Percentiles rank a stretch among this genome's conserved stretches.
These are phyloP conservation scores for Alisma plantagoaquatica DNA, from an alignment of 106 monocot genomes.

Conservation along the genomic window DNA sequence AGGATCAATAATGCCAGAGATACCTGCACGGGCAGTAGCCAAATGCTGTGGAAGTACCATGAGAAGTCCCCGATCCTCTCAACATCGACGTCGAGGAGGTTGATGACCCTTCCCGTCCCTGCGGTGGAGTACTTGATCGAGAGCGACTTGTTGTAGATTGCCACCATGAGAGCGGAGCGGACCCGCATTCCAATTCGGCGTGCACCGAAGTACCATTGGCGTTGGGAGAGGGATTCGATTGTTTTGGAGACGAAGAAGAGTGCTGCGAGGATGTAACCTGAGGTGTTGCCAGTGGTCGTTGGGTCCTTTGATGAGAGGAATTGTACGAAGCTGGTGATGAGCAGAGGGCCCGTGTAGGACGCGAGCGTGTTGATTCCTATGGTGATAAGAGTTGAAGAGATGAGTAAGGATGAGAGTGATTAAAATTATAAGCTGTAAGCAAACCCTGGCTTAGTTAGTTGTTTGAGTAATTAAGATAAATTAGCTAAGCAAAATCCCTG, in stretches of 20 bases:
- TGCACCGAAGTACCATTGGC: slow-evolving; percentile 88
- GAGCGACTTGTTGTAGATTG: slow-evolving; percentile 53
- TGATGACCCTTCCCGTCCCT: slow-evolving; percentile 42
- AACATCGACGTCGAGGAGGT: slow-evolving; percentile 62
- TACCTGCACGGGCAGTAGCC: slow-evolving; percentile 80
- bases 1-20: slow-evolving; percentile 59
- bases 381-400: not conserved
- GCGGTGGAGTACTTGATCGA: slow-evolving; percentile 29
- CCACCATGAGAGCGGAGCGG: slow-evolving; percentile 58
- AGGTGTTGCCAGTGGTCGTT: slow-evolving; percentile 1
- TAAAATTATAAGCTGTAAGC: not conserved
- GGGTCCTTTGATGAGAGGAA: slow-evolving; percentile 43
- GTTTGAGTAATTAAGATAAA: not conserved
- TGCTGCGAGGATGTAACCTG: slow-evolving; percentile 56
- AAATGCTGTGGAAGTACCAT: slow-evolving; percentile 69
- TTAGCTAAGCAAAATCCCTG: too few species aligned
- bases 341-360: slow-evolving; percentile 63
- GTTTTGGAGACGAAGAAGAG: slow-evolving; percentile 65
- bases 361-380: slow-evolving; percentile 65
- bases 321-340: slow-evolving; percentile 67
- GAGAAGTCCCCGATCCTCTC: slow-evolving; percentile 77
- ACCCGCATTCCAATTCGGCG: slow-evolving; percentile 58
- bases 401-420: not conserved
- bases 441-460: not conserved
- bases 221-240: slow-evolving; percentile 63